A percentile compares a stretch with the other conserved stretches of the same genome.
These are phyloP conservation scores for Kalmanozyma brasiliensis DNA, from an alignment of 1,284 basidiomycete species.

Conservation along the genomic window DNA sequence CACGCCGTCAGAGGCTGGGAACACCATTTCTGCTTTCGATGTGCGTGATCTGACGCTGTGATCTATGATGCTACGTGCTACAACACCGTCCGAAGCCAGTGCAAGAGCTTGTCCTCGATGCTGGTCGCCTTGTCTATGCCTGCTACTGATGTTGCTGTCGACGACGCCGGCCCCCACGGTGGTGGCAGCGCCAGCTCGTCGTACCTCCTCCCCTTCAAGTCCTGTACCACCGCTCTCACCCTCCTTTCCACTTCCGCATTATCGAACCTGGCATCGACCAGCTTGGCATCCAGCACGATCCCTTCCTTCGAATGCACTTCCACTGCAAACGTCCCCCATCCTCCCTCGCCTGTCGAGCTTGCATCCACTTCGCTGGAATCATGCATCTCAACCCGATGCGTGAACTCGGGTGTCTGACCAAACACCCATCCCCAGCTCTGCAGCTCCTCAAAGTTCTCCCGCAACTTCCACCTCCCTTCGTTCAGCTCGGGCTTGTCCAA, in stretches of 20 bases:
- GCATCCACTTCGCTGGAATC: constrained; percentile 17
- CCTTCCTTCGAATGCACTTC: constrained; percentile 46
- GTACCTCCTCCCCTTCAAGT: constrained; percentile 37
- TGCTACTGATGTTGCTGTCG: background rate
- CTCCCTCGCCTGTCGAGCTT: too few species aligned
- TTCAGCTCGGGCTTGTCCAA: constrained; percentile 16
- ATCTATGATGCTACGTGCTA: background rate
- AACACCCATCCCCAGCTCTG: constrained; percentile 93
- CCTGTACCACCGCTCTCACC: constrained; percentile 11
- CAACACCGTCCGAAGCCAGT: constrained; percentile 31
- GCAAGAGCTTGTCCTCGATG: constrained; percentile 8
- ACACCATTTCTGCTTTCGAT: too few species aligned
- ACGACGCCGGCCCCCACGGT: constrained; percentile 32
- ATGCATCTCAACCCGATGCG: constrained; percentile 56
- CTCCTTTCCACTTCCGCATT: constrained; percentile 16
- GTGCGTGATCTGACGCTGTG: too few species aligned
- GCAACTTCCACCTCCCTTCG: constrained; percentile 25
- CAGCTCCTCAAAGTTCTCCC: constrained; percentile 43
- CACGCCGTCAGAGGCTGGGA: too few species aligned
- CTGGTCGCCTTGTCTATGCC: background rate
- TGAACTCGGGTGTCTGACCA: constrained; percentile 94
- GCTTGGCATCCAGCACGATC: constrained; percentile 39
- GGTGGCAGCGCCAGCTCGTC: constrained; percentile 47
- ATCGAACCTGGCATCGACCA: constrained; percentile 23
- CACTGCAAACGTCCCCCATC: constrained; percentile 33